Evolutionary conservation across 2,329 filamentous ascomycete species (phyloP).

Genomic region (Chrysoporthe austroafricana): DNA sequence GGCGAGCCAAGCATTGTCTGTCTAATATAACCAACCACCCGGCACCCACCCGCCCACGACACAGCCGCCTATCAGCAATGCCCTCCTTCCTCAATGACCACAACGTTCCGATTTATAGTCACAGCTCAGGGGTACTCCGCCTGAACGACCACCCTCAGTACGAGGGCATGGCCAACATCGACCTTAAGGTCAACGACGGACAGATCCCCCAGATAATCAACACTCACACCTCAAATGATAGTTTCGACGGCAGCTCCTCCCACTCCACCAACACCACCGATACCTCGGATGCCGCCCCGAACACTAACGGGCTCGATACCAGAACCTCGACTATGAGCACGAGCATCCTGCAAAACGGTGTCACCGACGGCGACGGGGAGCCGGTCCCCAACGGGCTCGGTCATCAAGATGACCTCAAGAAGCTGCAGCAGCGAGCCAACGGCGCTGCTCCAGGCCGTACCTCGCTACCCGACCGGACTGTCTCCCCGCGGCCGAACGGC

Average conservation of each 20-base stretch:
- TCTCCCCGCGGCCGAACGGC: constrained; percentile 28
- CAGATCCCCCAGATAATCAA: constrained; percentile 40
- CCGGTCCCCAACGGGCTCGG: constrained; percentile 39
- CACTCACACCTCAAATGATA: constrained; percentile 53
- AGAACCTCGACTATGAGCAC: constrained; percentile 48
- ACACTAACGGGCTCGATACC: constrained; percentile 47
- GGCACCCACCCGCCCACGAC: constrained; percentile 10
- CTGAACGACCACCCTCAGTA: constrained; percentile 46
- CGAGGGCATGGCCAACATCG: constrained; percentile 32
- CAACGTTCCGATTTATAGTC: constrained; percentile 46
- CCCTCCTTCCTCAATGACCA: constrained; percentile 58
- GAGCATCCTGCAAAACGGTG: constrained; percentile 62
- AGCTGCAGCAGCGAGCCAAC: constrained; percentile 34
- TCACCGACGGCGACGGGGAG: constrained; percentile 39
- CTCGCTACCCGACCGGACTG: constrained; percentile 36
- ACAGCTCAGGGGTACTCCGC: constrained; percentile 48
- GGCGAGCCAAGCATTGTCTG: constrained; percentile 13
- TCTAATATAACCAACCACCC: constrained; percentile 25
- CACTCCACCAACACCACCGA: constrained; percentile 56
- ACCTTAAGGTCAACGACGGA: constrained; percentile 39
- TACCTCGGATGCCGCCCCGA: constrained; percentile 50
- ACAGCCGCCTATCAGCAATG: constrained; percentile 41
- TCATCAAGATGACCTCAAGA: constrained; percentile 34
- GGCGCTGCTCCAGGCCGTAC: constrained; percentile 31
- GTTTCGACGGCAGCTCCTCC: constrained; percentile 59